phyloP scores from a whole-genome alignment of 768 basidiomycete species.

The Stropharia rugosoannulata region DNA sequence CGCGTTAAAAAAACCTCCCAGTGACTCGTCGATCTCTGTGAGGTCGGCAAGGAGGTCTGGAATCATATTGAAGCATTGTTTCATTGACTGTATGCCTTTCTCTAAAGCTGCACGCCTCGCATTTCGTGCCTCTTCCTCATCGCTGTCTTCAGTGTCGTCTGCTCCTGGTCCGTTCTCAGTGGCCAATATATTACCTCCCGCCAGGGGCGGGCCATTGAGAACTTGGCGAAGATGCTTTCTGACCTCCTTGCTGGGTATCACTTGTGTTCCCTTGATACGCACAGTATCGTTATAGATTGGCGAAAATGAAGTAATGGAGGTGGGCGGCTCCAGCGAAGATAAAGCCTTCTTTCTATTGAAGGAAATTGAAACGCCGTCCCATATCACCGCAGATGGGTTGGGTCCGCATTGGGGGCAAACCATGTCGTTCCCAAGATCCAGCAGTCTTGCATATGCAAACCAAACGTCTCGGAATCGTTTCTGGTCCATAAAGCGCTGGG shows the following conservation, averaged over 20 bases:
- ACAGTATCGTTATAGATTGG: not conserved
- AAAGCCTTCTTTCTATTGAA: slow-evolving; percentile 25
- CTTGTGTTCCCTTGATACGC: slow-evolving; percentile 6
- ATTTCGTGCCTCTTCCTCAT: no score
- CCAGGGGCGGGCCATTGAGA: not conserved
- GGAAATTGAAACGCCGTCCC: slow-evolving; percentile 27
- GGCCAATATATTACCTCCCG: not conserved
- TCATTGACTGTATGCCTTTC: not conserved
- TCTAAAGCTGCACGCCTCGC: not conserved
- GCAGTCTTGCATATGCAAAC: slow-evolving; percentile 26
- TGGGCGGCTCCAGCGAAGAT: slow-evolving; percentile 21
- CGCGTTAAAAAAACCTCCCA: not conserved
- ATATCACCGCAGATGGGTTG: slow-evolving; percentile 21
- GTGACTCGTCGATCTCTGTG: not conserved
- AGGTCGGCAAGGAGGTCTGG: not conserved
- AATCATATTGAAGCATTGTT: not conserved
- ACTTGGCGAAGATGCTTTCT: not conserved
- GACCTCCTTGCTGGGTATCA: slow-evolving; percentile 1
- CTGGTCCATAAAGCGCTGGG: not conserved
- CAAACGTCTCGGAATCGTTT: slow-evolving; percentile 26
- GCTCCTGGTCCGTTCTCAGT: no score
- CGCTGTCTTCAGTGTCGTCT: no score
- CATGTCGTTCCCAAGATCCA: slow-evolving; percentile 17
- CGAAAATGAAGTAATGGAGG: slow-evolving; percentile 9
- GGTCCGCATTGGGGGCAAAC: slow-evolving; percentile 23